phyloP scores from a whole-genome alignment of 1,284 basidiomycete genomes.

The Cryptococcus hybrid region DNA sequence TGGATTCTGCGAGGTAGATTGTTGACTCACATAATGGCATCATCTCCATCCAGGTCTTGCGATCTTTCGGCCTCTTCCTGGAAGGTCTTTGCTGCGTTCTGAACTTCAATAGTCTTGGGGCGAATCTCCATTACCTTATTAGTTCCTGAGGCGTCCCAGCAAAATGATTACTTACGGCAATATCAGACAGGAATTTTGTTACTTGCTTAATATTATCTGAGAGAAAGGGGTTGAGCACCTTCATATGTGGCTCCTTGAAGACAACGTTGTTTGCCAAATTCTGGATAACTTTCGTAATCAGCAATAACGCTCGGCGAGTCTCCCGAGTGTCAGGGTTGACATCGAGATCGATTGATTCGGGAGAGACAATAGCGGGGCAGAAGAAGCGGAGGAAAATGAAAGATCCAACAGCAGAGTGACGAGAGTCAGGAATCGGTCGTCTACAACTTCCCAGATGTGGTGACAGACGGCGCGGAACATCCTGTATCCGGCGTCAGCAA shows the following conservation, averaged over 20 bases:
- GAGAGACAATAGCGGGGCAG: constrained; percentile 77
- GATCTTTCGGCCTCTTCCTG: constrained; percentile 35
- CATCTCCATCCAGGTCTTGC: constrained; percentile 38
- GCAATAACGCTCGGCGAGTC: constrained; percentile 72
- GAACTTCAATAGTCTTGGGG: constrained; percentile 36
- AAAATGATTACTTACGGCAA: constrained; percentile 59
- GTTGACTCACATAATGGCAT: constrained; percentile 31
- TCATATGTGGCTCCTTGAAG: constrained; percentile 80
- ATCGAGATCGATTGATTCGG: constrained; percentile 78
- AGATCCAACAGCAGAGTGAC: constrained; percentile 81
- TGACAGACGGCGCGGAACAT: constrained; percentile 85
- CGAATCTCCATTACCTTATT: constrained; percentile 20
- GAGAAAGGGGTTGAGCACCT: constrained; percentile 73
- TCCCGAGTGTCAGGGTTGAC: constrained; percentile 62
- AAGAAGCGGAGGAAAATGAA: constrained; percentile 82
- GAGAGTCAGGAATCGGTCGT: constrained; percentile 73
- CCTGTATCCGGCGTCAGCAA: constrained; percentile 49
- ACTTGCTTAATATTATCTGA: constrained; percentile 73
- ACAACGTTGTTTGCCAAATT: constrained; percentile 90
- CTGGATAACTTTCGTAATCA: constrained; percentile 87
- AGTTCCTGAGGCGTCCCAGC: background rate
- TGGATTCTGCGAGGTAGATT: background rate
- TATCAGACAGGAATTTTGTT: constrained; percentile 75
- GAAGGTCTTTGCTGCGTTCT: constrained; percentile 29
- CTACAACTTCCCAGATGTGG: constrained; percentile 79